Conservation (phyloP, 441 rosid species). For the Populus hybrid region DNA sequence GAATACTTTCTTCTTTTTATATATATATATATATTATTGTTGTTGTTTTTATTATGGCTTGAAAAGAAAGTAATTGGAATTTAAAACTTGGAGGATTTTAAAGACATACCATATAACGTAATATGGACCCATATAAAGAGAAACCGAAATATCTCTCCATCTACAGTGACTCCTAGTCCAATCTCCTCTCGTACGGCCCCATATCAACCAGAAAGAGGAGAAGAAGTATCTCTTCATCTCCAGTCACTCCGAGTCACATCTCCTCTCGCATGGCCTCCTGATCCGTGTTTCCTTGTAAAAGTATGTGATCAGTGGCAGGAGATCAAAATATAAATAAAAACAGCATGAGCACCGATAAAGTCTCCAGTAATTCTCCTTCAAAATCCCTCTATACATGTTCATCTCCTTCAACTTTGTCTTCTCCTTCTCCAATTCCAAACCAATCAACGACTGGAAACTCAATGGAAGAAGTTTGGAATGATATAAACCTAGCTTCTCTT, state of each 20-base stretch:
- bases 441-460: conserved; percentile 10
- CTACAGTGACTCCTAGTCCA: not conserved
- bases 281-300: not conserved
- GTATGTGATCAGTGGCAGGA: not conserved
- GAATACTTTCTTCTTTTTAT: not conserved
- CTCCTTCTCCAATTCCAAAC: not conserved
- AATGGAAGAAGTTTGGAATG: conserved; percentile 34
- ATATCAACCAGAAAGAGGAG: not conserved
- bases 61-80: too few species aligned
- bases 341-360: not conserved
- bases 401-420: not conserved
- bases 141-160: not conserved
- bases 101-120: not conserved
- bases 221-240: not conserved
- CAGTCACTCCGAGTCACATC: not conserved
- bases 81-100: not conserved
- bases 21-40: too few species aligned
- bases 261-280: not conserved
- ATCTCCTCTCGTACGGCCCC: not conserved
- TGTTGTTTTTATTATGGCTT: not conserved
- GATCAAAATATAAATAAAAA: not conserved
- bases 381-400: not conserved
- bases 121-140: not conserved
- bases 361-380: not conserved
- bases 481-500: conserved; percentile 36